Conservation (phyloP, 768 basidiomycete species). For the Russula ochroleuca region DNA sequence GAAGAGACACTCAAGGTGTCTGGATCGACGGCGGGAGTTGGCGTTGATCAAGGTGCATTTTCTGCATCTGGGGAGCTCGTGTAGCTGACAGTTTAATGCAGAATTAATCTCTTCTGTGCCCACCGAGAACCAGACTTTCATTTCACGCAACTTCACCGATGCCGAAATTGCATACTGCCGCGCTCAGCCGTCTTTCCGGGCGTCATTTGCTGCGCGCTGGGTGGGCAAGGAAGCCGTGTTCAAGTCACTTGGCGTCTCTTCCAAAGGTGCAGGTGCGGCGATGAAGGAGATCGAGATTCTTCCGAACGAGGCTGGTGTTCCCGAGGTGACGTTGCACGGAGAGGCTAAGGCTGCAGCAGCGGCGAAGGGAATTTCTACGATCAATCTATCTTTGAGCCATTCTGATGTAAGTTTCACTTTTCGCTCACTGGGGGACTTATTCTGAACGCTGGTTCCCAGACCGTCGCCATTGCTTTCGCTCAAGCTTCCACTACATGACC, state of each 20-base stretch:
- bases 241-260: constrained; percentile 87
- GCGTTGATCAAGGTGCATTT: constrained; percentile 77
- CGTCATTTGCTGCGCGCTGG: constrained; percentile 97
- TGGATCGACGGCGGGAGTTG: constrained; percentile 66
- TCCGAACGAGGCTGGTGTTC: constrained; percentile 71
- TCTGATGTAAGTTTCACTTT: constrained; percentile 65
- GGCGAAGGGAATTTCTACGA: constrained; percentile 63
- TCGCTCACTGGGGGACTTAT: constrained; percentile 12
- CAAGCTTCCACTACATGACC: constrained; percentile 51
- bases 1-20: constrained; percentile 48
- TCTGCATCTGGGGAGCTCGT: constrained; percentile 18
- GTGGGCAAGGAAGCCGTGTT: constrained; percentile 96
- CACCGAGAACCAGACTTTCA: constrained; percentile 80
- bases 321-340: constrained; percentile 70
- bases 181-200: constrained; percentile 75
- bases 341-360: constrained; percentile 73
- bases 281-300: constrained; percentile 98
- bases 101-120: constrained; percentile 93
- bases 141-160: constrained; percentile 89
- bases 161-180: constrained; percentile 84
- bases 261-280: constrained; percentile 89
- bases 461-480: constrained; percentile 82
- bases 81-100: constrained; percentile 31
- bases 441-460: constrained; percentile 42
- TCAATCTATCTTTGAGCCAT: constrained; percentile 87